These are phyloP conservation scores for Malus sieversii DNA, from an alignment of 306 rosid species.

Conservation along the genomic window DNA sequence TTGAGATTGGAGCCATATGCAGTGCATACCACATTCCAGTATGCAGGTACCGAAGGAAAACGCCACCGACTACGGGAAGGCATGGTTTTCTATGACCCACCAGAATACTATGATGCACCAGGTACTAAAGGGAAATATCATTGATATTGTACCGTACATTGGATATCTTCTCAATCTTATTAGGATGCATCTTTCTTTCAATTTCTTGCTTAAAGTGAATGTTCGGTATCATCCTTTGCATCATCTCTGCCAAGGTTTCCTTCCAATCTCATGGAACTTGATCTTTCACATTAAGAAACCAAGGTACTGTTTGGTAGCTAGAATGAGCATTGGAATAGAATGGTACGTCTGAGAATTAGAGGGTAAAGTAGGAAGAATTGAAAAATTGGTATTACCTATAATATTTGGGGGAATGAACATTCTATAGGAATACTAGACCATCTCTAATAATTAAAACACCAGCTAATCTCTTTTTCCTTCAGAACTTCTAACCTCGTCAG, in stretches of 20 bases:
- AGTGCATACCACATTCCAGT: constrained; percentile 89
- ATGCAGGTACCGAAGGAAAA: constrained; percentile 90
- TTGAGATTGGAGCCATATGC: constrained; percentile 86
- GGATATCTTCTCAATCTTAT: constrained; percentile 4
- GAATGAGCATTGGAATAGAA: background rate
- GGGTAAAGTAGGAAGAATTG: background rate
- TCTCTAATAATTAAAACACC: background rate
- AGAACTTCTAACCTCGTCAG: background rate
- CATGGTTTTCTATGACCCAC: constrained; percentile 84
- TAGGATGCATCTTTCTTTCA: constrained; percentile 8
- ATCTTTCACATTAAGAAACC: background rate
- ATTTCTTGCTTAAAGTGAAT: background rate
- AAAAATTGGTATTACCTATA: background rate
- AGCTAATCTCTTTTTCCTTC: background rate
- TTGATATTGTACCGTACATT: constrained; percentile 1
- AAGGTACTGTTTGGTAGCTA: background rate
- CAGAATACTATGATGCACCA: constrained; percentile 75
- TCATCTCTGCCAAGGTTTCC: background rate
- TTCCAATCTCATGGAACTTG: background rate
- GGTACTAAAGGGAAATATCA: constrained; percentile 31
- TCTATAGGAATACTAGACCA: background rate
- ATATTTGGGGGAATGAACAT: background rate
- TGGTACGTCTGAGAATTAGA: background rate
- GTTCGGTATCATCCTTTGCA: background rate
- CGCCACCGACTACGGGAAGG: constrained; percentile 94